These are phyloP conservation scores for Cicer bijugum DNA, from an alignment of 306 rosid genomes.

Conservation along the genomic window DNA sequence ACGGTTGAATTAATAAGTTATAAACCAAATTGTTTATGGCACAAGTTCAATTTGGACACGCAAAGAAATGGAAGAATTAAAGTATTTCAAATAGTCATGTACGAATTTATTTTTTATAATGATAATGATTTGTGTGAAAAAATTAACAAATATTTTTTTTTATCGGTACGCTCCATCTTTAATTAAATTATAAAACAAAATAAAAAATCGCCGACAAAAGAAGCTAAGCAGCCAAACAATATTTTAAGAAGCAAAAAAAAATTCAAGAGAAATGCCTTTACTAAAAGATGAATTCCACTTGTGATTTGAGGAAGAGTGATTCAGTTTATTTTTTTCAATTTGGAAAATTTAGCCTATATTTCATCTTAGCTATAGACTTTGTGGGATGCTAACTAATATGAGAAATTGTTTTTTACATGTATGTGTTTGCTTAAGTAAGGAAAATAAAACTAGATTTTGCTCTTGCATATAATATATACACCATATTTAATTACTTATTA, in stretches of 20 bases:
- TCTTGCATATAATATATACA: neutral
- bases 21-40: conserved; percentile 41
- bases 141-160: neutral
- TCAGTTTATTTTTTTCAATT: conserved; percentile 26
- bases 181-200: neutral
- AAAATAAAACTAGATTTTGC: neutral
- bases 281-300: neutral
- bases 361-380: conserved; percentile 5
- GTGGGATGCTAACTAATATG: neutral
- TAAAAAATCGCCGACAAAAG: conserved; percentile 6
- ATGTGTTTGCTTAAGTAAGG: conserved; percentile 3
- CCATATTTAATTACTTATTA: neutral
- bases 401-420: neutral
- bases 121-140: neutral
- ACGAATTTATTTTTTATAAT: neutral
- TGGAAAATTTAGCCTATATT: neutral
- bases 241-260: neutral
- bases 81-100: neutral
- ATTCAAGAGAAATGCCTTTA: too few relatives aligned
- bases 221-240: conserved; percentile 8
- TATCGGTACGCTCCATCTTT: neutral
- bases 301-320: conserved; percentile 3
- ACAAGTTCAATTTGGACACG: conserved; percentile 45
- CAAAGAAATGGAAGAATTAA: neutral
- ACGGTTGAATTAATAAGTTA: neutral